A percentile compares a stretch with the other conserved stretches of the same genome.
These are phyloP conservation scores for Meripilus lineatus DNA, from an alignment of 1,284 basidiomycete species.

Conservation along the genomic window DNA sequence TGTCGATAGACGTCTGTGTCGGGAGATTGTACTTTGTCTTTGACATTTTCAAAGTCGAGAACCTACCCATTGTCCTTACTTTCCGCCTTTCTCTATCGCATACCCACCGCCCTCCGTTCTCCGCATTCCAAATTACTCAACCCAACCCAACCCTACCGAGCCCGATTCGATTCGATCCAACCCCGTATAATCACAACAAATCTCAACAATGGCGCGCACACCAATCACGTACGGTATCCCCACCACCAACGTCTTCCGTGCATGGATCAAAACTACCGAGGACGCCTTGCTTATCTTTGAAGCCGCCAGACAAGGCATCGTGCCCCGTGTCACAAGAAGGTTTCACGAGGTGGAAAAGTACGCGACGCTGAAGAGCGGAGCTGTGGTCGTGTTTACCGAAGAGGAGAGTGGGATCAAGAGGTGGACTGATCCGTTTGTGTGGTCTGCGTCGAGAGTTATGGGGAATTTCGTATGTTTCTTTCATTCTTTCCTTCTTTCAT, in stretches of 20 bases:
- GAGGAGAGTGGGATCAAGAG: slow-evolving; percentile 23
- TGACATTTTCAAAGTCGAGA: too few species aligned
- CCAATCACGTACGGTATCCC: too few species aligned
- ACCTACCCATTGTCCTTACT: too few species aligned
- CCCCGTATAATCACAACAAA: too few species aligned
- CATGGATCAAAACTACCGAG: slow-evolving; percentile 48
- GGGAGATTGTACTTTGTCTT: too few species aligned
- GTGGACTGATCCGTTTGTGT: slow-evolving; percentile 23
- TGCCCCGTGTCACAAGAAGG: slow-evolving; percentile 51
- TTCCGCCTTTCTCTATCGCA: too few species aligned
- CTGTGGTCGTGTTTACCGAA: slow-evolving; percentile 22
- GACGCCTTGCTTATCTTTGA: slow-evolving; percentile 57
- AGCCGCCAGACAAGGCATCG: slow-evolving; percentile 43
- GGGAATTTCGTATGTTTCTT: slow-evolving; percentile 18
- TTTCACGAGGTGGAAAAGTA: slow-evolving; percentile 47
- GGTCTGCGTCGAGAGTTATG: slow-evolving; percentile 21
- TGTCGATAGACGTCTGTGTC: too few species aligned
- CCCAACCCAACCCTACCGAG: too few species aligned
- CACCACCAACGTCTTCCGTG: slow-evolving; percentile 32
- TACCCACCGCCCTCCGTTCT: too few species aligned
- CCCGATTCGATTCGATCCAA: too few species aligned
- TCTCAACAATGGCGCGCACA: too few species aligned
- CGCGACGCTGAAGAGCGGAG: slow-evolving; percentile 20
- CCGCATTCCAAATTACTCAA: too few species aligned
- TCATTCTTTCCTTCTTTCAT: neutral